These are phyloP conservation scores for Mortierella antarctica DNA, from an alignment of 192 early-diverging fungal genomes.

Conservation along the genomic window DNA sequence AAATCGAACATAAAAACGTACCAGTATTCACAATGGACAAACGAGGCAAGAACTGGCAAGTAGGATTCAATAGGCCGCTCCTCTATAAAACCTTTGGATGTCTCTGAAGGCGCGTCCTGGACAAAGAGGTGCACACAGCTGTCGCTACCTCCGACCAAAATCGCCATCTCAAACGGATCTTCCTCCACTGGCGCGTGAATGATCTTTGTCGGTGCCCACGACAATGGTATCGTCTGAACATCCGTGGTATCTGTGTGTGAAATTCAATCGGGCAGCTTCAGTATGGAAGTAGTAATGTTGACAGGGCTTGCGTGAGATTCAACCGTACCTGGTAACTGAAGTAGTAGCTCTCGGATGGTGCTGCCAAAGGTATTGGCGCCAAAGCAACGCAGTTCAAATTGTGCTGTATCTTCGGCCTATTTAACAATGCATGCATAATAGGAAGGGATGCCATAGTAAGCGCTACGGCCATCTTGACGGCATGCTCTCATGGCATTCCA, in stretches of 20 bases:
- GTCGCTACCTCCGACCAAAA: slow-evolving; percentile 45
- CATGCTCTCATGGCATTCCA: no score
- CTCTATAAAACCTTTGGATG: not conserved
- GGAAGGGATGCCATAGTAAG: not conserved
- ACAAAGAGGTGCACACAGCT: slow-evolving; percentile 46
- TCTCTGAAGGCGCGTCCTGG: slow-evolving; percentile 2
- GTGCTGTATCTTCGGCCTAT: slow-evolving; percentile 31
- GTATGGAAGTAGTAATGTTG: no score
- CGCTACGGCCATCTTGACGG: no score
- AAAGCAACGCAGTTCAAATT: slow-evolving; percentile 41
- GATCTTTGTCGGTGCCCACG: slow-evolving; percentile 51
- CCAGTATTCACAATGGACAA: slow-evolving; percentile 50
- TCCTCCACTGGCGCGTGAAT: slow-evolving; percentile 34
- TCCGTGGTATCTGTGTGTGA: slow-evolving; percentile 24
- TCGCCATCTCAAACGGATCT: slow-evolving; percentile 47
- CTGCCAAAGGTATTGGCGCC: slow-evolving; percentile 37
- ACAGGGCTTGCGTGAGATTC: not conserved
- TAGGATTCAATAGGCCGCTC: slow-evolving; percentile 21
- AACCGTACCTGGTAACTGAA: slow-evolving; percentile 29
- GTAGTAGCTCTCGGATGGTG: slow-evolving; percentile 30
- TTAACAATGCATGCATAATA: not conserved
- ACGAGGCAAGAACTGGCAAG: slow-evolving; percentile 29
- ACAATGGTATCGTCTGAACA: slow-evolving; percentile 28
- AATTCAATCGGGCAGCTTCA: no score
- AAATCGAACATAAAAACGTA: not conserved